phyloP scores from a whole-genome alignment of 306 rosid genomes.

The Cucurbita maxima region DNA sequence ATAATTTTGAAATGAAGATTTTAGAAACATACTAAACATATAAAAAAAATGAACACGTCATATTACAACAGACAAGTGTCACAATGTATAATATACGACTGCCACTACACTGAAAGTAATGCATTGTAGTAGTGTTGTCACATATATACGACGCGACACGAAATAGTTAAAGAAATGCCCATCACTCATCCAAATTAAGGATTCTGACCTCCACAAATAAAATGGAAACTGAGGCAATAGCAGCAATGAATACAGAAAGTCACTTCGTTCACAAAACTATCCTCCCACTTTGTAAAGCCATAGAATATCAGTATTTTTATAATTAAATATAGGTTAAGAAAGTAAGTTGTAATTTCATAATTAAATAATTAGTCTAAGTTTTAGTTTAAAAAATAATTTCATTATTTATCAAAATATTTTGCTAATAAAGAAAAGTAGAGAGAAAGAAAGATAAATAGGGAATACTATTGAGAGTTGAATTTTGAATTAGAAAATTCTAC shows the following conservation, averaged over 20 bases:
- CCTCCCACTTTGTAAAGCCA: neutral
- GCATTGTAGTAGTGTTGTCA: neutral
- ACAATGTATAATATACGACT: neutral
- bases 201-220: neutral
- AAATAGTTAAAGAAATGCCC: neutral
- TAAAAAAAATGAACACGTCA: neutral
- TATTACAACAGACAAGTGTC: neutral
- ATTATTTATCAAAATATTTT: too few species aligned
- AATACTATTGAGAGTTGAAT: too few species aligned
- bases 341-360: neutral
- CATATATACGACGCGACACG: neutral
- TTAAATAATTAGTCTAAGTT: too few species aligned
- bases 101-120: neutral
- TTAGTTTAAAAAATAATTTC: too few species aligned
- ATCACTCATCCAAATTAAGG: neutral
- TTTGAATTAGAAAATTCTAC: too few species aligned
- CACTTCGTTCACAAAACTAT: neutral
- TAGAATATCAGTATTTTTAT: neutral
- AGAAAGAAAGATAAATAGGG: too few species aligned
- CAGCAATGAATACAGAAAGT: neutral
- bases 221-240: neutral
- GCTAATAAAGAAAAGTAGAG: too few species aligned
- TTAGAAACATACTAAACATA: neutral
- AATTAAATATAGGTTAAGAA: neutral
- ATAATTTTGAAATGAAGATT: neutral